phyloP scores from a whole-genome alignment of 345 rosid genomes.

The Brassica nigra region DNA sequence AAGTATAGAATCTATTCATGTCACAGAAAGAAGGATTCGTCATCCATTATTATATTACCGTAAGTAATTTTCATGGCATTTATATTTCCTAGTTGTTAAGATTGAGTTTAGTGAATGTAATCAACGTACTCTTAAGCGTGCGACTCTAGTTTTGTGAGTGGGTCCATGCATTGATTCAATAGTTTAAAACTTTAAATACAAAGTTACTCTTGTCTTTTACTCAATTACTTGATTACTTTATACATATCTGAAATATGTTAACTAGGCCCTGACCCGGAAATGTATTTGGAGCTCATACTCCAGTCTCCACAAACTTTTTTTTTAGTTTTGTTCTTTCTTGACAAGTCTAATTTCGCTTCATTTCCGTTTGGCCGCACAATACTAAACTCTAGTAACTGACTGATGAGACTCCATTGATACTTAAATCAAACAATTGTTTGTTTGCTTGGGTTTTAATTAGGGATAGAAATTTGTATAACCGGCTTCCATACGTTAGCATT shows the following conservation, averaged over 20 bases:
- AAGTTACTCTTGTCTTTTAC: constrained; percentile 1
- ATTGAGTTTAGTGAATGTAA: constrained; percentile 15
- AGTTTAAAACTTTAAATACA: not conserved
- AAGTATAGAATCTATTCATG: constrained; percentile 17
- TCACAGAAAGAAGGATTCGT: constrained; percentile 16
- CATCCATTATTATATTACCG: not conserved
- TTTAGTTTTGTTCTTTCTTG: not conserved
- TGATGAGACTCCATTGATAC: not conserved
- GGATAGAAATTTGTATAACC: not conserved
- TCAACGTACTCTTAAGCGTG: constrained; percentile 22
- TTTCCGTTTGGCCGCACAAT: not conserved
- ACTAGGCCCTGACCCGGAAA: not conserved
- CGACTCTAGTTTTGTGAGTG: constrained; percentile 18
- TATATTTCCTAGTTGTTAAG: constrained; percentile 14
- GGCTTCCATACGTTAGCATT: not conserved
- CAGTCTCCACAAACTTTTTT: not conserved
- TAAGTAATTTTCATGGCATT: not conserved
- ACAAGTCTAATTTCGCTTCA: not conserved
- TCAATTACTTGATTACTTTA: not conserved
- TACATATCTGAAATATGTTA: not conserved
- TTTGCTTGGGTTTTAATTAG: not conserved
- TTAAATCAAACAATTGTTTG: not conserved
- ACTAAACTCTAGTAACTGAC: not conserved
- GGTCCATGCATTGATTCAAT: constrained; percentile 26
- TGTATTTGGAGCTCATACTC: not conserved